These are phyloP conservation scores for Ustilago sp. DNA, from an alignment of 1,284 basidiomycete species.

Conservation along the genomic window DNA sequence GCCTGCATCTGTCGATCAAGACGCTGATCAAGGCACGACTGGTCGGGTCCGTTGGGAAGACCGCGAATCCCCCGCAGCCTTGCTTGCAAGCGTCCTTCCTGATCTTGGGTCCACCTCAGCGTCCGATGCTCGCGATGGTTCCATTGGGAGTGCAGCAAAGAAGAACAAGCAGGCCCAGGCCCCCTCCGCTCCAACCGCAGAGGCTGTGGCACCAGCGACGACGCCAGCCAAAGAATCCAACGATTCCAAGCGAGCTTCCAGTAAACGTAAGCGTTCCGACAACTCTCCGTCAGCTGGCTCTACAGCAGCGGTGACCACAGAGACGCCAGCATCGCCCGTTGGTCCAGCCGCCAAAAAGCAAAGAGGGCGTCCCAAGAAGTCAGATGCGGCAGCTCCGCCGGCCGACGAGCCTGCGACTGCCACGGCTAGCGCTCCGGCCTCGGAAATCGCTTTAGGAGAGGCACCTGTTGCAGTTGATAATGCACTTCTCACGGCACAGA, in stretches of 20 bases:
- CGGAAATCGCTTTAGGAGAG: not conserved
- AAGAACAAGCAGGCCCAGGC: not conserved
- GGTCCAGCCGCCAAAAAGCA: slow-evolving; percentile 26
- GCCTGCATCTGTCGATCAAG: not conserved
- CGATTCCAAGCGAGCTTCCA: slow-evolving; percentile 5
- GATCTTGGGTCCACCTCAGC: not conserved
- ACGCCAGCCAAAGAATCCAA: not conserved
- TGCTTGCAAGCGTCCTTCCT: slow-evolving; percentile 10
- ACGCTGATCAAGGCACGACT: not conserved
- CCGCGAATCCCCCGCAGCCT: slow-evolving; percentile 6
- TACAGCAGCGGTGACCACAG: not conserved
- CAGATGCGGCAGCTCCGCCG: not conserved
- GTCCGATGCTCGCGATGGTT: not conserved
- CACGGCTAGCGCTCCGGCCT: not conserved
- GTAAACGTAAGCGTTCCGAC: slow-evolving; percentile 31
- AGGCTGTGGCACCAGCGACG: not conserved
- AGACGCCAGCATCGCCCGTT: slow-evolving; percentile 14
- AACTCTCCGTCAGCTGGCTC: slow-evolving; percentile 15
- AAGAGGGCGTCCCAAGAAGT: slow-evolving; percentile 5
- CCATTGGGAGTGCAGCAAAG: not conserved
- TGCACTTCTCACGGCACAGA: not conserved
- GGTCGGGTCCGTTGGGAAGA: slow-evolving; percentile 10
- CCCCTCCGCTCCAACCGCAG: not conserved
- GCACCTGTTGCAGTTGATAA: not conserved
- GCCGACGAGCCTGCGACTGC: not conserved